A percentile compares a stretch with the other conserved stretches of the same genome.
Evolutionary conservation across 768 basidiomycete species (phyloP).

Genomic region (Podaxis carcinomalis): DNA sequence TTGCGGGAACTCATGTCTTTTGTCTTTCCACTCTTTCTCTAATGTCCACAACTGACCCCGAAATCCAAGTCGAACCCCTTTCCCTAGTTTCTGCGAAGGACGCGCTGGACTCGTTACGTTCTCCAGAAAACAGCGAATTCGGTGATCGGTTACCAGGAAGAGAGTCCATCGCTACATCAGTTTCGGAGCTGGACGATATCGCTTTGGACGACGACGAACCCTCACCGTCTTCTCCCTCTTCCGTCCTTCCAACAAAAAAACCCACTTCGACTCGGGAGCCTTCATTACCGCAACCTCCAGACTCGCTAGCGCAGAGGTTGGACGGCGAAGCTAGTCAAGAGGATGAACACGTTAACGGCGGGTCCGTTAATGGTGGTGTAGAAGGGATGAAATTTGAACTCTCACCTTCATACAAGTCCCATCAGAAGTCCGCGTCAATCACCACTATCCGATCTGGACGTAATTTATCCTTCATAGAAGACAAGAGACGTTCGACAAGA

Average conservation of each 20-base stretch:
- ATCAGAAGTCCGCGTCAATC: constrained; percentile 62
- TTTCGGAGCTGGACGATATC: constrained; percentile 65
- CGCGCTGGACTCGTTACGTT: constrained; percentile 44
- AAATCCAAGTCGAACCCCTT: not conserved
- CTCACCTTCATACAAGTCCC: constrained; percentile 24
- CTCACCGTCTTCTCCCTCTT: constrained; percentile 26
- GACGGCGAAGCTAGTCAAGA: not conserved
- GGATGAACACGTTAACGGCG: constrained; percentile 1
- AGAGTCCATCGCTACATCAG: constrained; percentile 38
- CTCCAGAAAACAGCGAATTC: constrained; percentile 36
- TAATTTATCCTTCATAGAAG: constrained; percentile 25
- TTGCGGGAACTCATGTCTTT: constrained; percentile 1
- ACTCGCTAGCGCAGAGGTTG: not conserved
- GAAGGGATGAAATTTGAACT: constrained; percentile 2
- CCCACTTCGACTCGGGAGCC: not conserved
- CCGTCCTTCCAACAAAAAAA: not conserved
- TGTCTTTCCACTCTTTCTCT: not conserved
- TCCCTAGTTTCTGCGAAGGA: constrained; percentile 2
- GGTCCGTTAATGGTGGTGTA: constrained; percentile 13
- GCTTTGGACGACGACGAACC: constrained; percentile 44
- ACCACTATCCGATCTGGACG: constrained; percentile 51
- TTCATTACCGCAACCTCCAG: not conserved
- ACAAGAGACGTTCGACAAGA: constrained; percentile 35
- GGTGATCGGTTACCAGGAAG: constrained; percentile 24
- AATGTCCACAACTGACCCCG: constrained; percentile 1